Percentiles rank a stretch among this genome's conserved stretches.
Evolutionary conservation across 805 yeast species (phyloP).

Genomic region (Candida nonsorbophila): DNA sequence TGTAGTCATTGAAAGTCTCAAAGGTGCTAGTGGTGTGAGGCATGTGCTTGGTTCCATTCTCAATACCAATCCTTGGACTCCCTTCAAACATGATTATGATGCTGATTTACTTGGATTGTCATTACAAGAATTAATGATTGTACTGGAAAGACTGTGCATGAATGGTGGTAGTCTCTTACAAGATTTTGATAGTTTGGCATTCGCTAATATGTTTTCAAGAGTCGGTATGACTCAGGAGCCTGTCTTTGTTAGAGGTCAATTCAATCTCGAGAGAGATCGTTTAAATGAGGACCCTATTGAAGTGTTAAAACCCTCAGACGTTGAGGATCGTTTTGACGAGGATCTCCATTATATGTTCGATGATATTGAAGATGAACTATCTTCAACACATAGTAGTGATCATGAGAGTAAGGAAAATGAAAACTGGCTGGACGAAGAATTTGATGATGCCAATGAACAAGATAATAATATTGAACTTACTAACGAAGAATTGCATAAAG

Average conservation of each 20-base stretch:
- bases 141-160: too few species aligned
- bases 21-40: conserved; percentile 63
- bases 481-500: conserved; percentile 12
- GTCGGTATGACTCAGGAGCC: too few species aligned
- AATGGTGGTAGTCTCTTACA: too few species aligned
- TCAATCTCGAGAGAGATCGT: background rate
- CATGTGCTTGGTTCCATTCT: conserved; percentile 56
- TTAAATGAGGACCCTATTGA: conserved; percentile 23
- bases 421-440: too few species aligned
- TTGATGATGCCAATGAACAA: too few species aligned
- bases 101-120: too few species aligned
- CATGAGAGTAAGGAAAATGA: too few species aligned
- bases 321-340: conserved; percentile 64
- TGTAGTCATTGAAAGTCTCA: conserved; percentile 30
- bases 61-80: conserved; percentile 37
- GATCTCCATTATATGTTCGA: conserved; percentile 60
- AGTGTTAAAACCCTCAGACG: conserved; percentile 49
- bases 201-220: too few species aligned
- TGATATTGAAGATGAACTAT: too few species aligned
- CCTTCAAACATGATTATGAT: conserved; percentile 4
- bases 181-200: too few species aligned
- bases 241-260: conserved; percentile 4
- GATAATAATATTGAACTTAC: conserved; percentile 17
- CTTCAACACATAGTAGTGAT: too few species aligned
- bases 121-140: too few species aligned